phyloP scores from a whole-genome alignment of 352 stramenopile species.

The Globisporangium irregulare region DNA sequence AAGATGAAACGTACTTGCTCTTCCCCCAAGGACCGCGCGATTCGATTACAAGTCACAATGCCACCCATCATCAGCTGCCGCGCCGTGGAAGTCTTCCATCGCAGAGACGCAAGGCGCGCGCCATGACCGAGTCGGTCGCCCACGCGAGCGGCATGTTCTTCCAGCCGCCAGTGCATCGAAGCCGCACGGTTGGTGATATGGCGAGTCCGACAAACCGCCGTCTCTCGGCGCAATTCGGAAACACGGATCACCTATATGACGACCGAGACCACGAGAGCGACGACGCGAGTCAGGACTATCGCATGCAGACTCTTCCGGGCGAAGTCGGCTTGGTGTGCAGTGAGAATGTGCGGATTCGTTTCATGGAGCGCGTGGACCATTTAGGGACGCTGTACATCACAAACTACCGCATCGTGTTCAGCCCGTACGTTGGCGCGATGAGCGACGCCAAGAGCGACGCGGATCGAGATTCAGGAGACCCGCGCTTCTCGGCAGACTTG shows the following conservation, averaged over 20 bases:
- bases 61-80: conserved; percentile 4
- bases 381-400: conserved; percentile 69
- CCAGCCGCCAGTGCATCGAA: conserved; percentile 18
- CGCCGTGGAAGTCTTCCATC: conserved; percentile 15
- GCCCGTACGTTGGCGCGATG: conserved; percentile 24
- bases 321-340: conserved; percentile 64
- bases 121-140: conserved; percentile 19
- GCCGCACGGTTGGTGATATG: conserved; percentile 12
- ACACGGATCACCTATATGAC: conserved; percentile 22
- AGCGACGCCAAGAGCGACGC: neutral
- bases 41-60: conserved; percentile 1
- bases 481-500: conserved; percentile 21
- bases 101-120: conserved; percentile 12
- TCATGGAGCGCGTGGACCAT: conserved; percentile 50
- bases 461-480: neutral
- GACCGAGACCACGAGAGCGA: conserved; percentile 21
- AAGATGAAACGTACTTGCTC: conserved; percentile 14
- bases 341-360: conserved; percentile 55
- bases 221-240: conserved; percentile 22
- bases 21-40: conserved; percentile 2
- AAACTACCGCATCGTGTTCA: conserved; percentile 82
- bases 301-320: conserved; percentile 57
- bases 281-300: conserved; percentile 17
- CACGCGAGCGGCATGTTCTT: conserved; percentile 25
- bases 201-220: conserved; percentile 1